Percentiles rank a stretch among this genome's conserved stretches.
Evolutionary conservation across 495 filamentous ascomycete genomes (phyloP).

Genomic region (Talaromyces liani): DNA sequence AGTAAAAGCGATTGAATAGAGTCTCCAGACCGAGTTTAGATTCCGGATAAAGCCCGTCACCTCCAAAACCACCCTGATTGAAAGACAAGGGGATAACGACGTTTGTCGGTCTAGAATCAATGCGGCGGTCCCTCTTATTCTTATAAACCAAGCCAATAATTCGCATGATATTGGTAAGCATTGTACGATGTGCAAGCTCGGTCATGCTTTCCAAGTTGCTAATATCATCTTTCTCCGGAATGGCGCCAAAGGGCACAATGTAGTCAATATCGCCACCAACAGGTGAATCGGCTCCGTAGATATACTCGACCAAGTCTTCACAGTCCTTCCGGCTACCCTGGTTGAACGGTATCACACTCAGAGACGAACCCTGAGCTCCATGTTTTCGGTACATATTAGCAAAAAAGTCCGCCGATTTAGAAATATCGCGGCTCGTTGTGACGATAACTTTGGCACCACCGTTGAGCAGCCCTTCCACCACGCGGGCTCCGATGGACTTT

Average conservation of each 20-base stretch:
- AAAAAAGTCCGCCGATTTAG: slow-evolving; percentile 96
- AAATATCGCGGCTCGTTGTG: slow-evolving; percentile 91
- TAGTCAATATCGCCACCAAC: slow-evolving; percentile 97
- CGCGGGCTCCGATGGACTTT: slow-evolving; percentile 94
- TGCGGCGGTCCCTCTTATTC: slow-evolving; percentile 78
- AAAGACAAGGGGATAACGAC: slow-evolving; percentile 93
- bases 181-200: slow-evolving; percentile 95
- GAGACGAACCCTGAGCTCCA: slow-evolving; percentile 86
- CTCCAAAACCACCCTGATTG: slow-evolving; percentile 97
- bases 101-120: slow-evolving; percentile 90
- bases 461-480: slow-evolving; percentile 89
- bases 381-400: slow-evolving; percentile 95
- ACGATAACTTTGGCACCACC: slow-evolving; percentile 94
- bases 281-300: slow-evolving; percentile 90
- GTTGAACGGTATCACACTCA: slow-evolving; percentile 98
- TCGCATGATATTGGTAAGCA: slow-evolving; percentile 93
- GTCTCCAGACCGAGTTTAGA: slow-evolving; percentile 95
- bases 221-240: slow-evolving; percentile 95
- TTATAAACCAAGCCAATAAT: slow-evolving; percentile 83
- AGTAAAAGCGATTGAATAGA: slow-evolving; percentile 96
- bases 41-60: slow-evolving; percentile 94
- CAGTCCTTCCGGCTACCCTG: slow-evolving; percentile 97
- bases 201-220: slow-evolving; percentile 96
- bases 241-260: slow-evolving; percentile 93
- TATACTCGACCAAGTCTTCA: slow-evolving; percentile 84